Conservation (phyloP, 169 alveolate species). For the Eimeria maxima region DNA sequence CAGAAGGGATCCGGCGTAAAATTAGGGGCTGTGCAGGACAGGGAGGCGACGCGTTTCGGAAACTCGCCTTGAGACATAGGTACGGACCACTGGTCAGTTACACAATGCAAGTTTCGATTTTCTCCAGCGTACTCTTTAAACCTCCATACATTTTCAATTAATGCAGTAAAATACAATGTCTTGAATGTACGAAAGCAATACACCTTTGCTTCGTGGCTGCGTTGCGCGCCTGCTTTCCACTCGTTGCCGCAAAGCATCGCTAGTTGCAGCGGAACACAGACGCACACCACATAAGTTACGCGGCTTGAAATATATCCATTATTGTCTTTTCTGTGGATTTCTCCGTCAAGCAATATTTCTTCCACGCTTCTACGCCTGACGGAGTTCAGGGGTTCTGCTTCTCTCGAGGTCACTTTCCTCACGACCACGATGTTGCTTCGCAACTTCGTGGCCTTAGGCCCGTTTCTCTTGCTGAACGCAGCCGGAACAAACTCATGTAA, state of each 20-base stretch:
- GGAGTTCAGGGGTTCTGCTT: slow-evolving; percentile 1
- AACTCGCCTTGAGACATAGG: neutral
- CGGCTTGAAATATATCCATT: neutral
- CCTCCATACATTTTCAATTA: neutral
- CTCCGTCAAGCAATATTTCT: neutral
- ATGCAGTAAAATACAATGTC: neutral
- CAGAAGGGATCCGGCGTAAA: neutral
- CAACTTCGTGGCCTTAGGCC: slow-evolving; percentile 50
- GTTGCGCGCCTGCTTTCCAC: slow-evolving; percentile 29
- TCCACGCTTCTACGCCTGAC: neutral
- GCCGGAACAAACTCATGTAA: slow-evolving; percentile 35
- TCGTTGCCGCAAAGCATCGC: slow-evolving; percentile 29
- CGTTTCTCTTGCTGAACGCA: slow-evolving; percentile 11
- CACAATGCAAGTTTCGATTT: neutral
- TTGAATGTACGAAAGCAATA: neutral
- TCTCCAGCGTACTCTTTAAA: too few species aligned
- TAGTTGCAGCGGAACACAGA: neutral
- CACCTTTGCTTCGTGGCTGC: slow-evolving; percentile 4
- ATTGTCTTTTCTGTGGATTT: slow-evolving; percentile 8
- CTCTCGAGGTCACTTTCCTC: slow-evolving; percentile 62
- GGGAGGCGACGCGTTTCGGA: neutral
- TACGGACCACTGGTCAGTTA: neutral
- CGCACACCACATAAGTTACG: neutral
- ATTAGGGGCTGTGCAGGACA: neutral
- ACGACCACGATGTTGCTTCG: slow-evolving; percentile 62